phyloP scores from a whole-genome alignment of 129 eudicot genomes.

The Sambucus nigra region DNA sequence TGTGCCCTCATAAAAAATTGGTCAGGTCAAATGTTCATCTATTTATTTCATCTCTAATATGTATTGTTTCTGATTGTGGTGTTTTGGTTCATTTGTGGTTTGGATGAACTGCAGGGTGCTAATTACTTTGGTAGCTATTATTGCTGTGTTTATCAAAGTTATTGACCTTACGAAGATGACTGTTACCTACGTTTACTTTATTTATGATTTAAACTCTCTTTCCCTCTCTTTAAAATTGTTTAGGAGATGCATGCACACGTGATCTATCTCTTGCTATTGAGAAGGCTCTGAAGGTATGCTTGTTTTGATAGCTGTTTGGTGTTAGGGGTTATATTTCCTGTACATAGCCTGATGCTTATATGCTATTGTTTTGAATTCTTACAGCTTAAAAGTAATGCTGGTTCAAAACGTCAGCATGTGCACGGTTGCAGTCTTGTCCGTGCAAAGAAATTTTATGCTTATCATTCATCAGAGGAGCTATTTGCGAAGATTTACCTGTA shows the following conservation, averaged over 20 bases:
- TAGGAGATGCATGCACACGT: constrained; percentile 46
- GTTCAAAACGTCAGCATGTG: constrained; percentile 95
- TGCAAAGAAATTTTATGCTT: constrained; percentile 78
- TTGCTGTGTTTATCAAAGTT: constrained; percentile 9
- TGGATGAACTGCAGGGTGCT: not conserved
- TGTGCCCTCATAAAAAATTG: too few relatives aligned
- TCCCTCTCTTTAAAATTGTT: constrained; percentile 7
- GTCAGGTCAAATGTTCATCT: too few relatives aligned
- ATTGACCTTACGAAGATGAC: not conserved
- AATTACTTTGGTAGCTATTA: not conserved
- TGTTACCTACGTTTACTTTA: too few relatives aligned
- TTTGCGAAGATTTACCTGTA: constrained; percentile 85
- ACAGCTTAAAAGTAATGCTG: constrained; percentile 81
- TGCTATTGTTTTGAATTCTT: constrained; percentile 6
- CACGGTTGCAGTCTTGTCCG: constrained; percentile 88
- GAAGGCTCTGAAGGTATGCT: constrained; percentile 78
- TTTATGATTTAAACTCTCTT: not conserved
- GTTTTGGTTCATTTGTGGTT: not conserved
- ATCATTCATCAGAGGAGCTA: constrained; percentile 81
- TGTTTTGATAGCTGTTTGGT: constrained; percentile 3
- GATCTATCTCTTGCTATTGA: constrained; percentile 61
- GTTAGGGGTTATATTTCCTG: not conserved
- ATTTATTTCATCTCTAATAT: too few relatives aligned
- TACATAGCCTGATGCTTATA: not conserved
- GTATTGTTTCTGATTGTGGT: not conserved